Evolutionary conservation across 148 eudicot species (phyloP), one percentile per base, ranked within the genome.

Genomic region (Amaranthus hypochondriacus): DNA sequence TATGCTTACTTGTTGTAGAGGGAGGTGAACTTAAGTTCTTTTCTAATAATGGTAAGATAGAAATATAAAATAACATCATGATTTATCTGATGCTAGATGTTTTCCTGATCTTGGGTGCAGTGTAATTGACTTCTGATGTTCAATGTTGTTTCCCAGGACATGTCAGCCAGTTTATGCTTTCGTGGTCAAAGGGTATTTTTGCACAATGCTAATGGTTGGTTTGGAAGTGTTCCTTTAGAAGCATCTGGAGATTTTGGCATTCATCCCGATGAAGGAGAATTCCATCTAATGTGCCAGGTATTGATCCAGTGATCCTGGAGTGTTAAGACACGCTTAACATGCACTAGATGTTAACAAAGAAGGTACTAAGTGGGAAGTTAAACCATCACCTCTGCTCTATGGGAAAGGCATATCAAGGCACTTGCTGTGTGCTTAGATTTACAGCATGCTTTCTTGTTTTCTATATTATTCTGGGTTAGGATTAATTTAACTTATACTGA

Each of bases 231-330:
- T 83, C 97, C 98, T 56, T 72, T 95, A 78, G 98, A 95, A 86
- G 97, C 96, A 77, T 95, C 98, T 79, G 98, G 98, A 75, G 98
- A 95, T 89, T 92, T 95, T 81, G 98, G 97, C 68, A 90, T 95
- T 82, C 85, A 95, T 87, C 97, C 98, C 4, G 97, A 90, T 78
- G 92, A 92, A 85, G 98, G 98, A 77, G 97, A 91, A 80, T 92
- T 92, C 83, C 98, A 95, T 80, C 84, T 95, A 58, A 95, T 95
- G 98, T 95, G 95, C 86, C 98, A 95, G 98, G 98, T 94, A 82
- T 51, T 18, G 65, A 72, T 72, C 55, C 14, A 62, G 57, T 58
- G 54, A 65, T 55, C 47, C 49, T 74, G 58, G 78, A 69, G 39
- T 54, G 48, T 76, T 51, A 59, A 62, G n/a, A 56, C 52, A 60